These are phyloP conservation scores for Ilex asprella DNA, from an alignment of 257 asterid species.

Conservation along the genomic window DNA sequence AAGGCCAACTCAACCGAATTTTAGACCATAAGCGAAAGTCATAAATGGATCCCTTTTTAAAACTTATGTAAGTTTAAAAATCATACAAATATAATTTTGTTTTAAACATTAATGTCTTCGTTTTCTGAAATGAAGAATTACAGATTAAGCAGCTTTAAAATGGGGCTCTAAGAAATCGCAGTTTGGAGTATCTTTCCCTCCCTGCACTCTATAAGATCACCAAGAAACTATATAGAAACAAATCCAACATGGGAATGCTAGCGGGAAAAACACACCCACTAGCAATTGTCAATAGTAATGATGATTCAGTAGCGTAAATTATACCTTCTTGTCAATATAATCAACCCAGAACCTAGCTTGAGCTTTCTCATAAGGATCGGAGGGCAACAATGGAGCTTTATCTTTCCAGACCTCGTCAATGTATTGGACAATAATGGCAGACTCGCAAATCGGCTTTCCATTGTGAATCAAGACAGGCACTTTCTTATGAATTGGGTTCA, in stretches of 20 bases:
- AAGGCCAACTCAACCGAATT: not conserved
- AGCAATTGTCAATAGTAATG: too few species aligned
- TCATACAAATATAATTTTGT: conserved; percentile 6
- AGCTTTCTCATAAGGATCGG: conserved; percentile 19
- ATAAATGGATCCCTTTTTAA: too few species aligned
- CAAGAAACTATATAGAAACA: too few species aligned
- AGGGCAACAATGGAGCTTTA: conserved; percentile 14
- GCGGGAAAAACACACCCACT: too few species aligned
- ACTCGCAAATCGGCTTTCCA: conserved; percentile 24
- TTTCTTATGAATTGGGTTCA: conserved; percentile 43
- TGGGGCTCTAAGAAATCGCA: too few species aligned
- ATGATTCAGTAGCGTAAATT: too few species aligned
- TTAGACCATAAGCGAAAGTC: too few species aligned
- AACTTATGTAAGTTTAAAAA: too few species aligned
- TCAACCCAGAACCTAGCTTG: conserved; percentile 36
- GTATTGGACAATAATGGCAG: conserved; percentile 14
- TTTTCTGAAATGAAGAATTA: not conserved
- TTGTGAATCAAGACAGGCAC: conserved; percentile 26
- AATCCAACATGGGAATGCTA: too few species aligned
- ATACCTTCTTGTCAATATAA: conserved; percentile 20
- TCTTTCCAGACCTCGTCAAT: conserved; percentile 25
- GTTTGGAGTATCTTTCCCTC: too few species aligned
- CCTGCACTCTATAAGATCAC: too few species aligned
- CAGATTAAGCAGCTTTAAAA: too few species aligned
- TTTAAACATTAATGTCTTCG: not conserved